Conservation (phyloP, 2,329 filamentous ascomycete genomes). For the Fusarium verticillioides region DNA sequence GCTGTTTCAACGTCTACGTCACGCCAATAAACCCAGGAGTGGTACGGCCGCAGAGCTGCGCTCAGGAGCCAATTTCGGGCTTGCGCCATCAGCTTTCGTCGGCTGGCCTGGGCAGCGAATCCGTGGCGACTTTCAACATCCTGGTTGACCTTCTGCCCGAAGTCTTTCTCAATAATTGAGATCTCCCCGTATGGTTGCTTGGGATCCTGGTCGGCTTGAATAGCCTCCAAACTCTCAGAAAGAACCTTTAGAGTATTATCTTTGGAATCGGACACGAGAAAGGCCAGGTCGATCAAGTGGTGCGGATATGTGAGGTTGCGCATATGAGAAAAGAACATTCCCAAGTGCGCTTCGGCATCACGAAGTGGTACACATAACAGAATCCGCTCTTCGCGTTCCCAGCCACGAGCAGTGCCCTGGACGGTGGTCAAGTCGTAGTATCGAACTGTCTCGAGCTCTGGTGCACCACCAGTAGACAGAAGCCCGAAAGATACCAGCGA, state of each 20-base stretch:
- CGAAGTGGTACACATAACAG: slow-evolving; percentile 92
- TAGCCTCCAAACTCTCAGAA: slow-evolving; percentile 76
- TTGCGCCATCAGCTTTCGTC: slow-evolving; percentile 97
- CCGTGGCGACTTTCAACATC: slow-evolving; percentile 98
- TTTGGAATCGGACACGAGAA: slow-evolving; percentile 96
- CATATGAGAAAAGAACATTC: slow-evolving; percentile 99
- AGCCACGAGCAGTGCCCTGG: slow-evolving; percentile 89
- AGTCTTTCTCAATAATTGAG: slow-evolving; percentile 98
- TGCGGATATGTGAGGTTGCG: slow-evolving; percentile 98
- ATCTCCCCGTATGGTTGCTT: slow-evolving; percentile 93
- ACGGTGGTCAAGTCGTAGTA: slow-evolving; percentile 97
- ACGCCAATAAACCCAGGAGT: slow-evolving; percentile 99
- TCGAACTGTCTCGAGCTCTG: slow-evolving; percentile 91
- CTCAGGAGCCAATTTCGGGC: slow-evolving; percentile 97
- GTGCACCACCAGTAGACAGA: slow-evolving; percentile 72
- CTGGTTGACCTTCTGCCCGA: slow-evolving; percentile 97
- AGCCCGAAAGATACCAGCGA: slow-evolving; percentile 77
- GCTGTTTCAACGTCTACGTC: slow-evolving; percentile 99
- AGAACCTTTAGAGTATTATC: slow-evolving; percentile 86
- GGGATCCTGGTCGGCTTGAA: slow-evolving; percentile 83
- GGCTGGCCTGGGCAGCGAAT: slow-evolving; percentile 92
- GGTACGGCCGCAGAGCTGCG: slow-evolving; percentile 90
- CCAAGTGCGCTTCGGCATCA: slow-evolving; percentile 90
- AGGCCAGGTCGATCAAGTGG: slow-evolving; percentile 94
- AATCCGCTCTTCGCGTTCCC: slow-evolving; percentile 96